Conservation (phyloP, 176 grass and related monocot species). For the Carex cristatella region DNA sequence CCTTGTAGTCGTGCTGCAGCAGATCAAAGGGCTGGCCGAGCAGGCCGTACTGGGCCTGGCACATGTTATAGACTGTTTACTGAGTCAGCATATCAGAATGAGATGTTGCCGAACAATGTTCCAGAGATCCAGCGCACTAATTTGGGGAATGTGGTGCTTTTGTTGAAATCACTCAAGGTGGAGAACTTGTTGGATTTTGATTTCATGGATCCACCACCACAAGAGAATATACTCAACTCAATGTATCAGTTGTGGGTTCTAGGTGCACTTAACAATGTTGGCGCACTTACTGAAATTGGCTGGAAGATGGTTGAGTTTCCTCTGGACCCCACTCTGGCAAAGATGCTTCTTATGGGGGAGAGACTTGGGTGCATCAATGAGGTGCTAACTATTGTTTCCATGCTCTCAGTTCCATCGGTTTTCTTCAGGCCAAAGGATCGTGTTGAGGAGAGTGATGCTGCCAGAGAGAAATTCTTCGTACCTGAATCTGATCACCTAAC, state of each 20-base stretch:
- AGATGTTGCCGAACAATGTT: constrained; percentile 90
- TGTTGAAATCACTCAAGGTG: constrained; percentile 88
- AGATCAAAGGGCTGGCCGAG: constrained; percentile 86
- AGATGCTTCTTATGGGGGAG: constrained; percentile 98
- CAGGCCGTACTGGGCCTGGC: constrained; percentile 87
- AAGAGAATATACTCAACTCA: constrained; percentile 97
- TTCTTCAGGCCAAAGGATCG: constrained; percentile 96
- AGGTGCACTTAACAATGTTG: constrained; percentile 91
- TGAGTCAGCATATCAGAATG: constrained; percentile 94
- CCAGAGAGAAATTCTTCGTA: constrained; percentile 97
- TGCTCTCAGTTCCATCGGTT: constrained; percentile 96
- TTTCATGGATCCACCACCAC: constrained; percentile 97
- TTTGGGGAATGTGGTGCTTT: constrained; percentile 88
- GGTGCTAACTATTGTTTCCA: constrained; percentile 96
- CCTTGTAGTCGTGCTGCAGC: constrained; percentile 83
- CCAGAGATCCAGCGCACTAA: constrained; percentile 98
- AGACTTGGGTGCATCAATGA: constrained; percentile 76
- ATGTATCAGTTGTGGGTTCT: constrained; percentile 99
- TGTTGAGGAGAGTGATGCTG: constrained; percentile 89
- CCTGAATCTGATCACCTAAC: constrained; percentile 96
- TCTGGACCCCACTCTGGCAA: constrained; percentile 84
- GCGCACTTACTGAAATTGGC: constrained; percentile 75
- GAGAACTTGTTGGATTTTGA: constrained; percentile 96
- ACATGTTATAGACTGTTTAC: constrained; percentile 93
- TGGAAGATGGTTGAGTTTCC: constrained; percentile 99